Evolutionary conservation across 2,329 filamentous ascomycete genomes (phyloP).

Genomic region (Nakataea oryzae): DNA sequence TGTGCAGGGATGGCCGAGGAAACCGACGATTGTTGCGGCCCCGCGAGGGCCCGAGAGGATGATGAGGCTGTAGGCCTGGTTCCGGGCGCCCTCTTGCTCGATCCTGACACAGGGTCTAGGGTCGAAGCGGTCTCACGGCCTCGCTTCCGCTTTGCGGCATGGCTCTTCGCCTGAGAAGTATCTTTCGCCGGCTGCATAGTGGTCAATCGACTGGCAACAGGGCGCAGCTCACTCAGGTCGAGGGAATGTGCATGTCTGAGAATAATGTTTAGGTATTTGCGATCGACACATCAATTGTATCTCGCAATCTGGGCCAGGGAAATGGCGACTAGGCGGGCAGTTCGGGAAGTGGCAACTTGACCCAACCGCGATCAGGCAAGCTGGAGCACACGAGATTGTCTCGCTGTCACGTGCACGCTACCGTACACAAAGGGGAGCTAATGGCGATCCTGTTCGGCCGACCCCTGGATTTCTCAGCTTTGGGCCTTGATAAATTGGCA

Average conservation of each 20-base stretch:
- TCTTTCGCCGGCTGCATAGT: neutral
- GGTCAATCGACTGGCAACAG: neutral
- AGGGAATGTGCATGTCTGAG: neutral
- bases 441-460: no score
- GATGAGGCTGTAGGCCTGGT: neutral
- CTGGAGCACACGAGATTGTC: neutral
- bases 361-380: neutral
- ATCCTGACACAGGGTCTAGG: neutral
- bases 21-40: neutral
- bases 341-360: neutral
- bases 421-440: no score
- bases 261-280: neutral
- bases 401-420: neutral
- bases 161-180: neutral
- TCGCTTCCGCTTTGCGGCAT: neutral
- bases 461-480: no score
- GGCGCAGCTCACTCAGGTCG: neutral
- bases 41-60: neutral
- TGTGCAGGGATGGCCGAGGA: slow-evolving; percentile 5
- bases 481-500: neutral
- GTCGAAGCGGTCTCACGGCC: neutral
- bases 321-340: neutral
- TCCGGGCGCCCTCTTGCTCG: slow-evolving; percentile 8
- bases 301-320: no score
- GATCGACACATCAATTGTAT: no score